Base-by-base conservation (phyloP, 345 rosid species). In the Populus nigra region DNA sequence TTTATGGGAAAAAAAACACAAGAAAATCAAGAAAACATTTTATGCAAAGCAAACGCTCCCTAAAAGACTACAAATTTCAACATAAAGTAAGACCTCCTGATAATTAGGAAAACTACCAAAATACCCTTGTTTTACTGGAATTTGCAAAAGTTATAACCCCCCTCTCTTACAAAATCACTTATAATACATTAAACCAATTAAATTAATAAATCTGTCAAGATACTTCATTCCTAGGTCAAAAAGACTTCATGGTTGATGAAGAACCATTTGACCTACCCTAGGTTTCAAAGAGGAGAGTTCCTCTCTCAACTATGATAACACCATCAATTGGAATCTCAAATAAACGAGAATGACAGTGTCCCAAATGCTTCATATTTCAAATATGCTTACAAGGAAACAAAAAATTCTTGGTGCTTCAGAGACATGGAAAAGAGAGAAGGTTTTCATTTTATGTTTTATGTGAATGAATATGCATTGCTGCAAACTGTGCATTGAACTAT, bases 391-490 rank as follows among this genome's bases (percentile, higher is more conserved):
- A 50, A 18, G 57, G 7, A 50, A 50, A 49, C 17, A 50, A 50
- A 17, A 18, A 18, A 50, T 5, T 65, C 22, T 5, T 5, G 18
- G 66, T 27, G 27, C 63, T 31, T 45, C 63, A n/a, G 57, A 65
- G 43, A 65, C 61, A 27, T 45, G 29, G 47, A 29, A 25, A 47
- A 74, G 70, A 7, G 10, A 47, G 27, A 6, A 27, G 63, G 10
- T 39, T 22, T 65, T 29, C 66, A 65, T 65, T 43, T 74, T 35
- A 12, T 55, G 31, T 75, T 31, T 63, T 74, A 65, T 63, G 59
- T 31, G 29, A 47, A 23, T 43, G 23, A 68, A 29, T 10, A 29
- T 15, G 31, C 31, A 75, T 33, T 33, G 18, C 65, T 49, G 61
- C 8, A 43, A 75, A 47, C 61, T 47, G 41, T 55, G 55, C 68